Conservation (phyloP, 176 grass and related monocot species). For the Phragmites australis region DNA sequence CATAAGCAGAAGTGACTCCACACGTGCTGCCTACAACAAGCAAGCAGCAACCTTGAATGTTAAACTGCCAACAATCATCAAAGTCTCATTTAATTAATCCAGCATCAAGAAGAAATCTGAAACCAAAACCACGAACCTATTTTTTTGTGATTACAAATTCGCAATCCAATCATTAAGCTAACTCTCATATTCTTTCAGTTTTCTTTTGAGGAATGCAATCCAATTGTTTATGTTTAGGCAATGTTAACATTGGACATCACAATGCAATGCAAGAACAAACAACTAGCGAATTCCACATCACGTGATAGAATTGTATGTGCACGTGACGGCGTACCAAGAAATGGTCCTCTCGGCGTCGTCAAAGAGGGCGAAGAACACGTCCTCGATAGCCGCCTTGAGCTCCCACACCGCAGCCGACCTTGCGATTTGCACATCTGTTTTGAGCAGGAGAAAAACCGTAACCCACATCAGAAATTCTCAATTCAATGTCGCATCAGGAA, state of each 20-base stretch:
- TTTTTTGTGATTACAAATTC: background rate
- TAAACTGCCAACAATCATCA: background rate
- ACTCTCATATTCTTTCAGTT: too few species aligned
- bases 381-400: constrained; percentile 74
- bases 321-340: constrained; percentile 53
- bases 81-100: background rate
- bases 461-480: background rate
- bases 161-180: too few species aligned
- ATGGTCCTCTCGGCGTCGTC: constrained; percentile 41
- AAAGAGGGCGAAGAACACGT: constrained; percentile 47
- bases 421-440: constrained; percentile 58
- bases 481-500: background rate
- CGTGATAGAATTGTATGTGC: background rate
- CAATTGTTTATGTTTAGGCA: too few species aligned
- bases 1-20: constrained; percentile 96
- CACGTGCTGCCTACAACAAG: constrained; percentile 72
- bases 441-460: background rate
- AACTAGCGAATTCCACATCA: background rate
- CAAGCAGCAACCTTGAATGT: constrained; percentile 16
- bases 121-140: background rate
- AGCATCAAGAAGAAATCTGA: background rate
- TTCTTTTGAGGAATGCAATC: too few species aligned
- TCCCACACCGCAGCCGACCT: constrained; percentile 56
- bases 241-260: background rate
- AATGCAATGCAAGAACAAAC: background rate